Percentiles rank a stretch among this genome's conserved stretches.
Conservation (phyloP, 192 early-diverging fungal species). For the Linnemannia schmuckeri region DNA sequence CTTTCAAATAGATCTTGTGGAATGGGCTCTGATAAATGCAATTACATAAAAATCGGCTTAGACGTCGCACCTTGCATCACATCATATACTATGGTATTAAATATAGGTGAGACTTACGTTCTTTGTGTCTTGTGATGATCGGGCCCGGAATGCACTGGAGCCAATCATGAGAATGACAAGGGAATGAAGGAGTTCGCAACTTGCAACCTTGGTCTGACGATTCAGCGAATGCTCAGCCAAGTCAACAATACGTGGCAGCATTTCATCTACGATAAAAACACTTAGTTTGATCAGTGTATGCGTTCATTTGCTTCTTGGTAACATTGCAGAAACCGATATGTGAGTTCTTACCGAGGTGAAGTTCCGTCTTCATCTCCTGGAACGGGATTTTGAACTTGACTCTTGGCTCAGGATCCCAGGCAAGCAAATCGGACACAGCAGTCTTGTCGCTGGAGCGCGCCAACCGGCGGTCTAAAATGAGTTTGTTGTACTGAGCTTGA, state of each 20-base stretch:
- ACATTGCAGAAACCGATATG: too few species aligned
- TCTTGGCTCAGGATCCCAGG: slow-evolving; percentile 78
- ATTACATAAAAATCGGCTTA: background rate
- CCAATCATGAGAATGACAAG: slow-evolving; percentile 83
- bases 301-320: background rate
- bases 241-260: slow-evolving; percentile 81
- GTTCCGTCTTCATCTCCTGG: slow-evolving; percentile 71
- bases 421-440: slow-evolving; percentile 55
- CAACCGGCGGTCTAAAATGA: slow-evolving; percentile 35
- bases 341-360: slow-evolving; percentile 70
- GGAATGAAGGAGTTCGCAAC: slow-evolving; percentile 81
- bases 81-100: background rate
- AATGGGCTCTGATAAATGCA: slow-evolving; percentile 64
- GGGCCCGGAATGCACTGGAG: slow-evolving; percentile 67
- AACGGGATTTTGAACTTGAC: slow-evolving; percentile 76
- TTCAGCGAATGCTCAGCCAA: slow-evolving; percentile 81
- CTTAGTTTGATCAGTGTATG: background rate
- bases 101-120: slow-evolving; percentile 34
- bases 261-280: slow-evolving; percentile 65
- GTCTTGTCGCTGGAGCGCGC: slow-evolving; percentile 11
- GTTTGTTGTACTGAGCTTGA: slow-evolving; percentile 71
- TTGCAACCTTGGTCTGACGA: slow-evolving; percentile 80
- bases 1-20: slow-evolving; percentile 69
- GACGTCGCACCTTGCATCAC: background rate
- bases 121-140: slow-evolving; percentile 54